These are phyloP conservation scores for Daldinia loculata DNA, from an alignment of 495 filamentous ascomycete genomes.

Conservation along the genomic window DNA sequence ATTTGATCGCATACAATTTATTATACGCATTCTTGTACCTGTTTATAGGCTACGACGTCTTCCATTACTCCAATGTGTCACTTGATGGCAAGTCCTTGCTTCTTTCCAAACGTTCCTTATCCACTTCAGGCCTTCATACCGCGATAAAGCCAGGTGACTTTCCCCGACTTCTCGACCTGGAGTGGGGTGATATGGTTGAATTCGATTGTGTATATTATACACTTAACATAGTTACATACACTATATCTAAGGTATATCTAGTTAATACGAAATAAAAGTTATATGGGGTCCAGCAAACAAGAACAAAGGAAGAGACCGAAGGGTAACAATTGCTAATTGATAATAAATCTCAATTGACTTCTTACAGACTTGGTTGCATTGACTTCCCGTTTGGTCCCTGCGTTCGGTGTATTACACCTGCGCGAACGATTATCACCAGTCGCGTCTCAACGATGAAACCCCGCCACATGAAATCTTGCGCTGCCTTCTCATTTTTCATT, in stretches of 20 bases:
- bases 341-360: constrained; percentile 11
- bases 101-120: constrained; percentile 11
- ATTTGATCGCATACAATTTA: background rate
- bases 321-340: constrained; percentile 11
- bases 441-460: constrained; percentile 39
- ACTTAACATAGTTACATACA: no score
- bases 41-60: constrained; percentile 1
- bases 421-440: constrained; percentile 30
- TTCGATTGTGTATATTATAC: background rate
- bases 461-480: constrained; percentile 37
- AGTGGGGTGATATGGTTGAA: background rate
- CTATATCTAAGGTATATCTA: no score
- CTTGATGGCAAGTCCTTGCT: constrained; percentile 24
- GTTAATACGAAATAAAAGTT: no score
- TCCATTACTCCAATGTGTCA: constrained; percentile 22
- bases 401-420: constrained; percentile 25
- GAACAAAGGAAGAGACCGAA: background rate
- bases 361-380: constrained; percentile 7
- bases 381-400: constrained; percentile 33
- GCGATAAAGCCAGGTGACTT: constrained; percentile 22
- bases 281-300: background rate
- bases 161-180: constrained; percentile 11
- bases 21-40: background rate
- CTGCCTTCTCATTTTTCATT: constrained; percentile 14
- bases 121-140: constrained; percentile 37